Evolutionary conservation across 73 alveolate genomes (phyloP), one percentile per base, ranked within the genome.

Genomic region (Paramecium caudatum): DNA sequence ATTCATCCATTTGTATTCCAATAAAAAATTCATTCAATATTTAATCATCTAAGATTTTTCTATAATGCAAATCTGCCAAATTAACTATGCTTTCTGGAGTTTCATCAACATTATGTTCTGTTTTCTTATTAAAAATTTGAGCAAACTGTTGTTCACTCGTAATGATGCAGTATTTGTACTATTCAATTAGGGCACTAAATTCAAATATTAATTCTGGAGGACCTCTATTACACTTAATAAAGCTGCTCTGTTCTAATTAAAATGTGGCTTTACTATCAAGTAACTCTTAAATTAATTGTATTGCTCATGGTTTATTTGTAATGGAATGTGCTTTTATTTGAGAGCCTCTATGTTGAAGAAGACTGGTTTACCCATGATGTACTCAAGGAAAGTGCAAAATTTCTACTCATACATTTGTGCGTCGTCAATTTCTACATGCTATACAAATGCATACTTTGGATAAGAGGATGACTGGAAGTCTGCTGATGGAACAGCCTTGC

Each of bases 201-300:
- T 65, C 83, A 65, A 65, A 65, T 33, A 65, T 36, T 23, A 65
- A 65, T 12, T 65, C 47, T 32, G 83, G 83, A 12, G 83, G 83
- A 33, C 83, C 83, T 10, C 34, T 65, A 12, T 65, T 65, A 13
- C 33, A 65, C 34, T 65, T 33, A 10, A 65, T 65, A 27, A 65
- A 65, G 39, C 83, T 65, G 13, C 49, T 65, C 83, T 65, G 10
- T 65, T 23, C 30, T 32, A 65, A 65, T 65, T 33, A 25, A 33
- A 36, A 30, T 33, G 16, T 33, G 34, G 27, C 17, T 39, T 74
- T 74, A 74, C 88, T 16, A 74, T 74, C 32, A 74, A 74, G 43
- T 74, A 74, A 41, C 43, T 37, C 47, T 74, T 74, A 74, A 74
- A 74, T 43, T 37, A 27, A 27, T 74, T 74, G 47, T 27, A 74